A percentile compares a stretch with the other conserved stretches of the same genome.
Evolutionary conservation across 768 basidiomycete genomes (phyloP).

Genomic region (Hericium erinaceus): DNA sequence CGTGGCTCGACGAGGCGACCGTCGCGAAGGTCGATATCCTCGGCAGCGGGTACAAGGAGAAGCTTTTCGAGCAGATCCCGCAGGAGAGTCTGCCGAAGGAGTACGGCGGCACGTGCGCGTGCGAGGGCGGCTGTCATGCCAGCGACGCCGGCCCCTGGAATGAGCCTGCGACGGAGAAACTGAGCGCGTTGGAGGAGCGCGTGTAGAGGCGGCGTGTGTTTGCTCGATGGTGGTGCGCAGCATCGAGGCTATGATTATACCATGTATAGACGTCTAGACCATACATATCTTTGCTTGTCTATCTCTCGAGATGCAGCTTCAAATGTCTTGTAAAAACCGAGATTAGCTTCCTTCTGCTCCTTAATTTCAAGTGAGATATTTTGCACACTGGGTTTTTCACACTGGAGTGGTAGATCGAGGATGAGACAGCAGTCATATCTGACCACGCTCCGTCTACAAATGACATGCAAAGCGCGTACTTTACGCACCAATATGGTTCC

Average conservation of each 20-base stretch:
- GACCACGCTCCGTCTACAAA: too few species aligned
- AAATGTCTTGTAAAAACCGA: background rate
- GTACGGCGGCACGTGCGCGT: constrained; percentile 77
- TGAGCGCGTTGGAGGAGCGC: too few species aligned
- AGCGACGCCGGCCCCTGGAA: constrained; percentile 94
- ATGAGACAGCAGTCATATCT: too few species aligned
- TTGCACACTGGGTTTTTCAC: too few species aligned
- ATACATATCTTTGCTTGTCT: too few species aligned
- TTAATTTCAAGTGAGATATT: too few species aligned
- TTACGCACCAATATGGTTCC: too few species aligned
- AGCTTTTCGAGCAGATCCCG: constrained; percentile 74
- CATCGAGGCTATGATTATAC: too few species aligned
- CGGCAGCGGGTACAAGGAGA: constrained; percentile 63
- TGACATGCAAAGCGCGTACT: too few species aligned
- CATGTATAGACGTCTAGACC: too few species aligned
- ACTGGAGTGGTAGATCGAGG: too few species aligned
- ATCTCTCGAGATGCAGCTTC: background rate
- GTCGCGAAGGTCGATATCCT: constrained; percentile 91
- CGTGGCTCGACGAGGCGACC: constrained; percentile 92
- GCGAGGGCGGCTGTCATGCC: constrained; percentile 72
- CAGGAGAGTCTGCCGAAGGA: constrained; percentile 78
- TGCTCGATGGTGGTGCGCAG: background rate
- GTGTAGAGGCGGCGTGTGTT: background rate
- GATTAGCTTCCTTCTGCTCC: background rate
- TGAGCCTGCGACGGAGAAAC: background rate